Evolutionary conservation across 768 basidiomycete species (phyloP).

Genomic region (Termitomyces sp.): DNA sequence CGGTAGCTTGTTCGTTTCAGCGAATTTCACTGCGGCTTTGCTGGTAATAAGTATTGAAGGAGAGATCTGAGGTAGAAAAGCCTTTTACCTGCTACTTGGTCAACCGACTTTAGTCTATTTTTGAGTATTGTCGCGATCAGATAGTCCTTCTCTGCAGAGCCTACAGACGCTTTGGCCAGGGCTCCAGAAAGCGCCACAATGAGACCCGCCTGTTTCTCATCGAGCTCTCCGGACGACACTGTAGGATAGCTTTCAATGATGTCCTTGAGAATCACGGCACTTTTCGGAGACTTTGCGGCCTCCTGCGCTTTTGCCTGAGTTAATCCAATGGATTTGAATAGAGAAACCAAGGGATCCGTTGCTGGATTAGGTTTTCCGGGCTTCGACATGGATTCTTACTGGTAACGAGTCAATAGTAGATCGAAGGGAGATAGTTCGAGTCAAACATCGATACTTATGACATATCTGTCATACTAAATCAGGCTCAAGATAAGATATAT

Average conservation of each 20-base stretch:
- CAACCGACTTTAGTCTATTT: conserved; percentile 69
- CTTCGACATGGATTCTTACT: conserved; percentile 22
- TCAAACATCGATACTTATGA: conserved; percentile 4
- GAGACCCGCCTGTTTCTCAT: conserved; percentile 76
- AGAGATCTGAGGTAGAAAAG: not conserved
- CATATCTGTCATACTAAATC: conserved; percentile 5
- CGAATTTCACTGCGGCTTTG: conserved; percentile 72
- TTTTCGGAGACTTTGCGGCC: conserved; percentile 77
- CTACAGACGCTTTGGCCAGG: conserved; percentile 53
- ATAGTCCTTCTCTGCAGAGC: conserved; percentile 53
- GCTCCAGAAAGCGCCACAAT: conserved; percentile 63
- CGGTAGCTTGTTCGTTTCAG: conserved; percentile 56
- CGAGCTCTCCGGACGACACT: conserved; percentile 41
- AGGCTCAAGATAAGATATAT: conserved; percentile 12
- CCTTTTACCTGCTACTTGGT: conserved; percentile 88
- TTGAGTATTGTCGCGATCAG: conserved; percentile 67
- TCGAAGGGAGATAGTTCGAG: not conserved
- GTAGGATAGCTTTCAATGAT: conserved; percentile 60
- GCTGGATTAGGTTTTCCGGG: conserved; percentile 21
- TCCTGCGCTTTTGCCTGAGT: conserved; percentile 76
- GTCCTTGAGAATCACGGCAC: conserved; percentile 62
- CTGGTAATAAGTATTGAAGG: not conserved
- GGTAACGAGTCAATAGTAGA: not conserved
- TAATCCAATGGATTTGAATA: conserved; percentile 79
- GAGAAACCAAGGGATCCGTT: conserved; percentile 30